Base-by-base conservation (phyloP, 1,139 yeast genomes). In the Nakaseomyces uthaithaninus region DNA sequence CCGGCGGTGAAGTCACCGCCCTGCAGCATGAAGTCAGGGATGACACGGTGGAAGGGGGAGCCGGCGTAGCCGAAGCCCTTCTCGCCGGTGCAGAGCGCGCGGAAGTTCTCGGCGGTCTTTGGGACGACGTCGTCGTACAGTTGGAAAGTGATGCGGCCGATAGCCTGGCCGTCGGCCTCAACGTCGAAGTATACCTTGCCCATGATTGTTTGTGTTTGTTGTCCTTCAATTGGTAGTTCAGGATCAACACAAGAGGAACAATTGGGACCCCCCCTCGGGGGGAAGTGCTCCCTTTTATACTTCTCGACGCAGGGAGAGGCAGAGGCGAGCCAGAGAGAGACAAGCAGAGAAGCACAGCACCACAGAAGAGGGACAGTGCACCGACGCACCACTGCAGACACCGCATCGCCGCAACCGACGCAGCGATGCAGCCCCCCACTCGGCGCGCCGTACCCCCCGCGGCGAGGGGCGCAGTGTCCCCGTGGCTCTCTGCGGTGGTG, bases 1-100 rank as follows among this genome's bases (percentile, higher is more conserved):
- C 85, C 84, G 65, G 77, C 72, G 68, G 91, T 87, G 80, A 87
- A 85, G 69, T 87, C 97, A 79, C 98, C 98, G 71, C 97, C 97
- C 74, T 91, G 98, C 67, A 89, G 75, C 98, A 91, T 91, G 78
- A 91, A 91, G 63, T 84, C 80, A 57, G 97, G 97, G 62, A 91
- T 91, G 57, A 91, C 95, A 73, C 98, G 80, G 89, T 91, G 98
- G 95, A 91, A 91, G 57, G 80, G 69, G 44, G 96, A 87, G 59
- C 76, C 78, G 62, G 82, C 80, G 79, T 81, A 89, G 60, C 97
- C 97, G 66, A 74, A 89, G 49, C 97, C 97, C 75, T 89, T 83
- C 75, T 89, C 96, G 63, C 97, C 97, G 53, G 97, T 91, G 68
- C 83, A 74, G 60, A 91, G 75, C 54, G 95, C 96, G 70, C 95